A percentile compares a stretch with the other conserved stretches of the same genome.
These are phyloP conservation scores for Solanum pimpinellifolium DNA, from an alignment of 257 asterid species.

Conservation along the genomic window DNA sequence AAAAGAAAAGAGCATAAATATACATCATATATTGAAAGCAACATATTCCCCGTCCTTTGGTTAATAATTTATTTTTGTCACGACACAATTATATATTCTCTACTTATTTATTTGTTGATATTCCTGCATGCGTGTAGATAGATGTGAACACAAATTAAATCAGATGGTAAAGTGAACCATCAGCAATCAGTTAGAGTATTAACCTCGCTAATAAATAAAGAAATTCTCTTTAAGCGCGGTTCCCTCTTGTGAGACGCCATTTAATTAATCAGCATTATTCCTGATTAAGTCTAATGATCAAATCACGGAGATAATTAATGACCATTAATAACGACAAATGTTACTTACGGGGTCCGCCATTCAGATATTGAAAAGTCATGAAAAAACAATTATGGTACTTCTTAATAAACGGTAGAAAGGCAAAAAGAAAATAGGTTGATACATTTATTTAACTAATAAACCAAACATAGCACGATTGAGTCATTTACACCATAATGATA, in stretches of 20 bases:
- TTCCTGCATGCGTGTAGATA: not conserved
- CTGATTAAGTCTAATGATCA: not conserved
- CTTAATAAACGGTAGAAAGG: not conserved
- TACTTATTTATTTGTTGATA: not conserved
- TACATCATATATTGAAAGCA: constrained; percentile 12
- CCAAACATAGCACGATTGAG: not conserved
- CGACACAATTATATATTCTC: not conserved
- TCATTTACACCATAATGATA: constrained; percentile 11
- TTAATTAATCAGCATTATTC: not conserved
- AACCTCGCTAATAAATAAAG: not conserved
- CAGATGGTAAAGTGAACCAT: not conserved
- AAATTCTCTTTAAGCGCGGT: not conserved
- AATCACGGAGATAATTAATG: not conserved
- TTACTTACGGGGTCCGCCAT: not conserved
- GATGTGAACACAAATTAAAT: not conserved
- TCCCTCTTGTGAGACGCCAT: not conserved
- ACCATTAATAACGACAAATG: not conserved
- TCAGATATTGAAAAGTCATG: not conserved
- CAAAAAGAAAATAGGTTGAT: not conserved
- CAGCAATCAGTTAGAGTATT: not conserved
- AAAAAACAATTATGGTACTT: not conserved
- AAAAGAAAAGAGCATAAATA: constrained; percentile 7
- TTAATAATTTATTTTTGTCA: not conserved
- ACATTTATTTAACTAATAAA: not conserved
- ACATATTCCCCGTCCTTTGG: constrained; percentile 22